Evolutionary conservation across 345 rosid genomes (phyloP).

Genomic region (Aegle marmelos): DNA sequence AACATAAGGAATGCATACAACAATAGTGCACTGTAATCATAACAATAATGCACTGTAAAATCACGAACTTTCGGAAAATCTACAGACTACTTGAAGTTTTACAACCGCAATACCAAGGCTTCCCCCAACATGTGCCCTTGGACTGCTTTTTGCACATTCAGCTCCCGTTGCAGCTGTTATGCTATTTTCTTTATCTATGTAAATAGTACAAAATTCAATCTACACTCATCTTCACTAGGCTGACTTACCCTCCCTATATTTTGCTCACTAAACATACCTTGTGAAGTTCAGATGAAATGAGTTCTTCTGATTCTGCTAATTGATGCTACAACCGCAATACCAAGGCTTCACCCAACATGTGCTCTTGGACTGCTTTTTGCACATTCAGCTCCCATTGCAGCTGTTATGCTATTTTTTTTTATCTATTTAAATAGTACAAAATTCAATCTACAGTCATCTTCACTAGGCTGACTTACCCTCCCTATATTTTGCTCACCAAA

Average conservation of each 20-base stretch:
- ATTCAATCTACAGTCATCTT: neutral
- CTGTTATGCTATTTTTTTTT: neutral
- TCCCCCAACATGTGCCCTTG: neutral
- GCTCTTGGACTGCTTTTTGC: neutral
- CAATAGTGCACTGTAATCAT: too few relatives aligned
- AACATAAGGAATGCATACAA: too few relatives aligned
- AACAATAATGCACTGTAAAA: too few relatives aligned
- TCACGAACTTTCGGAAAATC: neutral
- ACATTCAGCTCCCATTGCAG: neutral
- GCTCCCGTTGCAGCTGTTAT: neutral
- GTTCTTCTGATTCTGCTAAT: neutral
- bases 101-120: neutral
- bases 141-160: neutral
- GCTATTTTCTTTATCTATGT: neutral
- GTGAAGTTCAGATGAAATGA: neutral
- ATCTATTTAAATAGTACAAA: neutral
- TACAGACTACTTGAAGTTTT: neutral
- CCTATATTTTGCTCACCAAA: neutral
- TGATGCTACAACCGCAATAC: neutral
- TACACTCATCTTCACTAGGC: neutral
- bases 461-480: neutral
- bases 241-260: neutral
- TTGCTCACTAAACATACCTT: neutral
- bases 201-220: neutral
- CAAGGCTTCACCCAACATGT: neutral